Conservation (phyloP, 805 yeast genomes). For the Candida pseudofarinosa region DNA sequence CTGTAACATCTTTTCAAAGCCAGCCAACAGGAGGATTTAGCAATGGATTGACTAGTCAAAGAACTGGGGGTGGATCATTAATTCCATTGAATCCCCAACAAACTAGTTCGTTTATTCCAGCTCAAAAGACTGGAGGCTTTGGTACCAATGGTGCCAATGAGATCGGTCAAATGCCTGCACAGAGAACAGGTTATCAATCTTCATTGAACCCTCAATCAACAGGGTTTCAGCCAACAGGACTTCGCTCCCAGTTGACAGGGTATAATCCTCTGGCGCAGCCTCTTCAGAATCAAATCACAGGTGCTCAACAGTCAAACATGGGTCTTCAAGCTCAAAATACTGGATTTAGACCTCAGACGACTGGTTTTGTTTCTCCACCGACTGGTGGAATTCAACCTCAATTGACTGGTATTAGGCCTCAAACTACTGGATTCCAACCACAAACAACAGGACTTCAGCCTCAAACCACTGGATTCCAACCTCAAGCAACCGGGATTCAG, state of each 20-base stretch:
- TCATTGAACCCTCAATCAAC: conserved; percentile 5
- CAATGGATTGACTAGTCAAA: conserved; percentile 29
- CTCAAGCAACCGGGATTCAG: conserved; percentile 27
- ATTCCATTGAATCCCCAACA: conserved; percentile 58
- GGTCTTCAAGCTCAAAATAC: conserved; percentile 21
- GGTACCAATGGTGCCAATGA: conserved; percentile 30
- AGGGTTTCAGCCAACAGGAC: conserved; percentile 10
- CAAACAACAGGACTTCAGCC: conserved; percentile 15
- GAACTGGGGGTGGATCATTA: conserved; percentile 44
- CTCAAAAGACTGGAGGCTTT: conserved; percentile 37
- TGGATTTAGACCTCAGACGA: conserved; percentile 17
- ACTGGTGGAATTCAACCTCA: conserved; percentile 10
- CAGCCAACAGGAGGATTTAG: conserved; percentile 32
- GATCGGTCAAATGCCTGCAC: conserved; percentile 11
- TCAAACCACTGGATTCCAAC: conserved; percentile 32
- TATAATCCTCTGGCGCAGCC: conserved; percentile 16
- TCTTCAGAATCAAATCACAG: conserved; percentile 28
- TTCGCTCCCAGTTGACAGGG: conserved; percentile 4
- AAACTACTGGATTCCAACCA: conserved; percentile 19
- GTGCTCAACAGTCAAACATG: conserved; percentile 15
- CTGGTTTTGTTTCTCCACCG: conserved; percentile 10
- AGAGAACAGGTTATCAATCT: conserved; percentile 7
- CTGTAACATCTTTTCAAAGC: conserved; percentile 32
- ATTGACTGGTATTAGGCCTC: conserved; percentile 18
- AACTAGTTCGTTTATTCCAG: conserved; percentile 62